Base-by-base conservation (phyloP, 78 protist genomes). In the Cavenderia fasciculata region DNA sequence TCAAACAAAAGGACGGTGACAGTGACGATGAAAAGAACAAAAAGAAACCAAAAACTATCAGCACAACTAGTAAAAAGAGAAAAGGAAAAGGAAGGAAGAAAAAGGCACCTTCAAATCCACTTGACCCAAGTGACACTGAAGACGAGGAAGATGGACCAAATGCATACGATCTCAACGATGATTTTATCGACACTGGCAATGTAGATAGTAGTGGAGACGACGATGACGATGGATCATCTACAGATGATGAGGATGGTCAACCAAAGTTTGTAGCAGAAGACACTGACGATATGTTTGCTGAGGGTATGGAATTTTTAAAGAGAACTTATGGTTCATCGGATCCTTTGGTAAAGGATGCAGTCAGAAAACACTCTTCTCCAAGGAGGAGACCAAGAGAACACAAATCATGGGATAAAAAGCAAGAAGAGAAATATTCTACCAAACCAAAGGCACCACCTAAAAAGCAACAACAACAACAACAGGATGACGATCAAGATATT, bases 111-210 rank as follows among this genome's bases (percentile, higher is more conserved):
- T 36, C 57, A 34, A 68, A 57, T 19, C 61, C 65, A 25, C 25
- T 29, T 6, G 59, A 70, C 23, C 56, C 59, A 18, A 59, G 46
- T 52, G 88, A 79, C 12, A 51, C 57, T 14, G 88, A 79, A 11
- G 88, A 79, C 21, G 88, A 79, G 31, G 70, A 73, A 40, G 75
- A 79, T 41, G 70, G 69, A 19, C 88, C 88, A 46, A 79, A 79
- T 29, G 66, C 11, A 6, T 79, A 79, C 43, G 88, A 79, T 54
- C 46, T 44, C 23, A 66, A 79, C 4, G 88, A 79, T 54, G 76
- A 61, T 10, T 61, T 61, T 31, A 61, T 61, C 40, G 69, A 61
- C 40, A 61, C 4, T 61, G 69, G 10, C 49, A 40, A 61, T 34
- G 69, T 27, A 21, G 36, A 6, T 6, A 40, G 10, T 34, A 31